These are phyloP conservation scores for Cladochytrium replicatum DNA, from an alignment of 192 early-diverging fungal genomes.

Conservation along the genomic window DNA sequence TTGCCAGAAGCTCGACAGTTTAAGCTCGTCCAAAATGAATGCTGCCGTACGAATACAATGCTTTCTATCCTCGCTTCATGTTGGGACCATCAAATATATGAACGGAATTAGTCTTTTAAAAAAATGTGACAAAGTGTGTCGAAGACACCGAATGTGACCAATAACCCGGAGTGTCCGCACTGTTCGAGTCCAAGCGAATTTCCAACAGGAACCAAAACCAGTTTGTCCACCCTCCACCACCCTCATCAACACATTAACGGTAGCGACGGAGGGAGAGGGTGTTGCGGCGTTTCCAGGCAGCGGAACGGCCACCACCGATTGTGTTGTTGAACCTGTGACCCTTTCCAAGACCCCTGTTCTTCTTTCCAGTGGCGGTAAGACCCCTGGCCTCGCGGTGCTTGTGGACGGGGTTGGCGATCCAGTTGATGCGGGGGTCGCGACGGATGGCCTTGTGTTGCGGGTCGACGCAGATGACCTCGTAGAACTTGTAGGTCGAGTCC, in stretches of 20 bases:
- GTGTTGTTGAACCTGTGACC: constrained; percentile 96
- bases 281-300: constrained; percentile 91
- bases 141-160: no score
- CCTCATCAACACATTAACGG: constrained; percentile 70
- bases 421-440: constrained; percentile 98
- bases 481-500: constrained; percentile 99
- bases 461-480: constrained; percentile 97
- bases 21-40: no score
- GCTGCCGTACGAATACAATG: no score
- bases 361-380: constrained; percentile 92
- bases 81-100: no score
- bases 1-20: no score
- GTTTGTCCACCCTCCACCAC: no score
- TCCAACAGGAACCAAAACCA: no score
- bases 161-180: no score
- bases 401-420: constrained; percentile 96
- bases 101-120: no score
- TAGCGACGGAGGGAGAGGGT: constrained; percentile 90
- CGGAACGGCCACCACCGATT: constrained; percentile 84
- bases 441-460: constrained; percentile 97
- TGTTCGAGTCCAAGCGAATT: no score
- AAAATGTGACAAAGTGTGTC: no score
- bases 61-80: no score
- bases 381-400: constrained; percentile 98
- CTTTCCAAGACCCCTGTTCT: constrained; percentile 95